Percentiles rank a stretch among this genome's conserved stretches.
These are phyloP conservation scores for Phoenix dactylifera DNA, from an alignment of 176 grass and related monocot species.

Conservation along the genomic window DNA sequence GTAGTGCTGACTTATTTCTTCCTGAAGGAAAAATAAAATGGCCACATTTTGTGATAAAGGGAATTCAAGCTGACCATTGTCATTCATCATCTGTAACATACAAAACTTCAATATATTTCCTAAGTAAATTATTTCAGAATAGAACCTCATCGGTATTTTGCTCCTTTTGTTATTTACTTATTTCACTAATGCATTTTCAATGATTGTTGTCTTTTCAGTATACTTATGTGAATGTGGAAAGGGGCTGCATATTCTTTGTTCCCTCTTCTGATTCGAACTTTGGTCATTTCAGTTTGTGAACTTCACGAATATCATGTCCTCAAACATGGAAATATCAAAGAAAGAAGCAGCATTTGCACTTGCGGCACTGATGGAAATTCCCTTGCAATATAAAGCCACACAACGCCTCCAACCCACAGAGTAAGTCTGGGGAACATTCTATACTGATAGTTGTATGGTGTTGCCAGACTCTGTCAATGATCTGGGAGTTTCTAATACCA, in stretches of 20 bases:
- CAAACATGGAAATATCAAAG: constrained; percentile 57
- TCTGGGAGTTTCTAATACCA: not conserved
- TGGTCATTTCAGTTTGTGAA: constrained; percentile 73
- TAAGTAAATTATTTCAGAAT: too few relatives aligned
- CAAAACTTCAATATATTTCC: too few relatives aligned
- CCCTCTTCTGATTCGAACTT: constrained; percentile 3
- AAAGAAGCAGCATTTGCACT: constrained; percentile 88
- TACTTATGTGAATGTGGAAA: not conserved
- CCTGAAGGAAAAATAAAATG: too few relatives aligned
- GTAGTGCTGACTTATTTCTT: too few relatives aligned
- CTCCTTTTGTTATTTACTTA: too few relatives aligned
- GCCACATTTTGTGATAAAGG: too few relatives aligned
- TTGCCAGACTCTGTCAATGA: not conserved
- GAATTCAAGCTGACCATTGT: too few relatives aligned
- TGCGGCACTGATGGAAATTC: constrained; percentile 96
- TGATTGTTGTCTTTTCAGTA: too few relatives aligned
- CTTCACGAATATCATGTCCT: constrained; percentile 83
- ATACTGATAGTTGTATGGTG: constrained; percentile 5
- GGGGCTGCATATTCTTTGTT: constrained; percentile 3
- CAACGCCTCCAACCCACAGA: constrained; percentile 48
- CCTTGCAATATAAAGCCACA: constrained; percentile 79
- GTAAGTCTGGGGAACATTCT: constrained; percentile 30
- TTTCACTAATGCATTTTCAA: too few relatives aligned
- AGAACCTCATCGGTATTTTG: too few relatives aligned
- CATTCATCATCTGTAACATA: too few relatives aligned